These are phyloP conservation scores for Coprinopsis sp. DNA, from an alignment of 768 basidiomycete species.

Conservation along the genomic window DNA sequence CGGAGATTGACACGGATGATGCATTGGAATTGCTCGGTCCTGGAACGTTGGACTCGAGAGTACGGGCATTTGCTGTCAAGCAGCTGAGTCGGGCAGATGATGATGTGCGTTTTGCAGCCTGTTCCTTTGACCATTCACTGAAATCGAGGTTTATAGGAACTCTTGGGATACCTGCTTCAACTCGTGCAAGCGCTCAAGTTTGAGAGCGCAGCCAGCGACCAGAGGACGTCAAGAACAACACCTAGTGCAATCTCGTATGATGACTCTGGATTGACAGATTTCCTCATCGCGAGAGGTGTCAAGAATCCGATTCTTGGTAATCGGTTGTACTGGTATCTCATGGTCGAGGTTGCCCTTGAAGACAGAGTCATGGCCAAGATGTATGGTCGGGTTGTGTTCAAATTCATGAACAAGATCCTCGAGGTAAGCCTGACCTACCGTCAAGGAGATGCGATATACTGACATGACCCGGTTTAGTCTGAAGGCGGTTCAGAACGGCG, in stretches of 20 bases:
- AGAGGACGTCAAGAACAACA: constrained; percentile 66
- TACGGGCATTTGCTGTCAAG: constrained; percentile 89
- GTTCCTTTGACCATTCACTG: background rate
- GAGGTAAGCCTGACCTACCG: constrained; percentile 50
- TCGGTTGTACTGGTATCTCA: constrained; percentile 94
- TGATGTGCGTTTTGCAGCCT: constrained; percentile 53
- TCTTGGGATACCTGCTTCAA: constrained; percentile 88
- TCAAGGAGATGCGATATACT: background rate
- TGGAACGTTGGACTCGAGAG: constrained; percentile 82
- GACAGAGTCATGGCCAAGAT: constrained; percentile 86
- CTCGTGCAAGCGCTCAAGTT: constrained; percentile 98
- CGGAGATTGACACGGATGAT: constrained; percentile 94
- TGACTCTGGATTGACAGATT: constrained; percentile 90
- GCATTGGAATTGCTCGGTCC: constrained; percentile 94
- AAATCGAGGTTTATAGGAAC: constrained; percentile 55
- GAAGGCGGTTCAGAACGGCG: constrained; percentile 78
- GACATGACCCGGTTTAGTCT: constrained; percentile 31
- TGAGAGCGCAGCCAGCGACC: constrained; percentile 76
- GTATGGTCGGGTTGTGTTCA: constrained; percentile 88
- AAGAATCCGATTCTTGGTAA: constrained; percentile 84
- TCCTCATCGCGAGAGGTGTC: constrained; percentile 82
- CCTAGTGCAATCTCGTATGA: constrained; percentile 79
- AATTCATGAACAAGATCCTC: constrained; percentile 82
- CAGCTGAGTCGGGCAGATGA: constrained; percentile 91
- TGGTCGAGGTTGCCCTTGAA: constrained; percentile 90